Conservation (phyloP, 768 basidiomycete species). For the Hygrocybe coccinea region DNA sequence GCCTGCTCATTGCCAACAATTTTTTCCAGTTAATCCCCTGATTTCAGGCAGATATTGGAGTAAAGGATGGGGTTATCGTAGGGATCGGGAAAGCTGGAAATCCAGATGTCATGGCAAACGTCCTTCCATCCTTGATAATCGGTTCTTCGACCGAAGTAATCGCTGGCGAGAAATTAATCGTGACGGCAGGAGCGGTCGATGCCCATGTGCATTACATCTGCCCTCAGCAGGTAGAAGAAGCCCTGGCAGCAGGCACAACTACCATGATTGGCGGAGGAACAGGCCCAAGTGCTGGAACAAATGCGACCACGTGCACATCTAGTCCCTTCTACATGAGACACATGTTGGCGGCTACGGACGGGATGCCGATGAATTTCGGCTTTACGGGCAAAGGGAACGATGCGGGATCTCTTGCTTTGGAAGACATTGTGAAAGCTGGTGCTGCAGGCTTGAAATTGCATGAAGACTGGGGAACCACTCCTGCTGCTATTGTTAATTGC, state of each 20-base stretch:
- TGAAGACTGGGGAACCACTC: constrained; percentile 96
- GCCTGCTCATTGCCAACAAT: neutral
- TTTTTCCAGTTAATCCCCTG: neutral
- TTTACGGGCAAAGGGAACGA: constrained; percentile 99
- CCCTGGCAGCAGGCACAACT: constrained; percentile 77
- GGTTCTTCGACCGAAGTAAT: constrained; percentile 94
- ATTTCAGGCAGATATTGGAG: constrained; percentile 85
- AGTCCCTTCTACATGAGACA: constrained; percentile 83
- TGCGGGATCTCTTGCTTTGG: constrained; percentile 63
- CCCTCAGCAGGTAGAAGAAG: constrained; percentile 86
- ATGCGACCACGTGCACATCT: constrained; percentile 92
- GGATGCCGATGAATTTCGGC: constrained; percentile 84
- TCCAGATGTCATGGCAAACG: constrained; percentile 83
- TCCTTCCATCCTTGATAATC: constrained; percentile 67
- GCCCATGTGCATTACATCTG: constrained; percentile 94
- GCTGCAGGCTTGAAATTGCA: constrained; percentile 91
- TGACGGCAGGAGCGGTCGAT: constrained; percentile 92
- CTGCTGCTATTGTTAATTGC: constrained; percentile 69
- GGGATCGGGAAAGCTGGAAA: constrained; percentile 98
- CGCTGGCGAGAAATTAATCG: constrained; percentile 89
- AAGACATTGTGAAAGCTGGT: constrained; percentile 79
- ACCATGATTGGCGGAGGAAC: constrained; percentile 97
- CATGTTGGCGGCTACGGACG: constrained; percentile 91
- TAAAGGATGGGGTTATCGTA: constrained; percentile 74
- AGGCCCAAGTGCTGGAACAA: constrained; percentile 84